phyloP scores from a whole-genome alignment of 345 rosid genomes.

The Angophora floribunda region DNA sequence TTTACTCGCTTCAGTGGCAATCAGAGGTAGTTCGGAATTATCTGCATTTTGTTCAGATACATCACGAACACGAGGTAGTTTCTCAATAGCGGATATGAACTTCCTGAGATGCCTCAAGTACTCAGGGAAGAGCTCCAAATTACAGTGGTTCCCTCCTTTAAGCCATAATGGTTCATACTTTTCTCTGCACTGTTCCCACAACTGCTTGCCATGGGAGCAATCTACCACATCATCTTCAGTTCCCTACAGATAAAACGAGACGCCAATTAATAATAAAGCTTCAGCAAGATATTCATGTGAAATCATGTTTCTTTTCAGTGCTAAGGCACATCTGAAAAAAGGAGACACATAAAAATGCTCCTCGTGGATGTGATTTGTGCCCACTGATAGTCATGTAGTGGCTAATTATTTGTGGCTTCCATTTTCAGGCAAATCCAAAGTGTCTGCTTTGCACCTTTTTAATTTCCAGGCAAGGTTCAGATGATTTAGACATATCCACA shows the following conservation, averaged over 20 bases:
- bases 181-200: slow-evolving; percentile 75
- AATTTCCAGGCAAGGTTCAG: background rate
- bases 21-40: slow-evolving; percentile 4
- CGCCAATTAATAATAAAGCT: background rate
- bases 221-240: slow-evolving; percentile 78
- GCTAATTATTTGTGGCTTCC: background rate
- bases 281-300: background rate
- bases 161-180: slow-evolving; percentile 94
- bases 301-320: background rate
- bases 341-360: background rate
- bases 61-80: slow-evolving; percentile 21
- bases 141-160: slow-evolving; percentile 73
- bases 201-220: slow-evolving; percentile 76
- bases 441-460: background rate
- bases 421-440: background rate
- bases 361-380: background rate
- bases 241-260: slow-evolving; percentile 33
- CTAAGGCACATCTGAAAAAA: background rate
- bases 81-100: slow-evolving; percentile 71
- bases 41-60: slow-evolving; percentile 1
- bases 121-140: slow-evolving; percentile 72
- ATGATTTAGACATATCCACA: background rate
- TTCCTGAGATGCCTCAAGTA: slow-evolving; percentile 67
- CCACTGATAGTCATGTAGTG: background rate
- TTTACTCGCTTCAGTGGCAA: background rate